A percentile compares a stretch with the other conserved stretches of the same genome.
Conservation (phyloP, 2,329 filamentous ascomycete genomes). For the Diaporthe sp. region DNA sequence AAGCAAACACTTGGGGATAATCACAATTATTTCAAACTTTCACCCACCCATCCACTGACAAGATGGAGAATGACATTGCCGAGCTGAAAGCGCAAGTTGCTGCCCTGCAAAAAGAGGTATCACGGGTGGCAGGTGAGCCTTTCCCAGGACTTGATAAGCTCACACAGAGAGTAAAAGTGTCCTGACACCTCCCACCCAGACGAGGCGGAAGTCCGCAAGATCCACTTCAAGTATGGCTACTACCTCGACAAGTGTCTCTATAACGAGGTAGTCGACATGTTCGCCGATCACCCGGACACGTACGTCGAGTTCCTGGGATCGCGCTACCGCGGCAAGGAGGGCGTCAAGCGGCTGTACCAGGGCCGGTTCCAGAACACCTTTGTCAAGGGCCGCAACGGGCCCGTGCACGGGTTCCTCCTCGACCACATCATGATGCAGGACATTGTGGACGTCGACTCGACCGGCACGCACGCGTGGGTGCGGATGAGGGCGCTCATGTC, state of each 20-base stretch:
- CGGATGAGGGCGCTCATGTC: slow-evolving; percentile 70
- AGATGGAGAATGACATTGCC: slow-evolving; percentile 53
- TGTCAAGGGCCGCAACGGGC: slow-evolving; percentile 68
- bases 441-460: slow-evolving; percentile 64
- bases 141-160: too few relatives aligned
- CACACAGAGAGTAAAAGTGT: not conserved
- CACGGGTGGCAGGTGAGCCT: slow-evolving; percentile 49
- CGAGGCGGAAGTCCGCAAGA: slow-evolving; percentile 67
- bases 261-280: slow-evolving; percentile 66
- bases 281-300: slow-evolving; percentile 65
- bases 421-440: slow-evolving; percentile 72
- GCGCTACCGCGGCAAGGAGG: slow-evolving; percentile 65
- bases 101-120: slow-evolving; percentile 52
- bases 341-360: slow-evolving; percentile 66
- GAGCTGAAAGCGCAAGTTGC: slow-evolving; percentile 55
- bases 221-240: slow-evolving; percentile 71
- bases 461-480: slow-evolving; percentile 62
- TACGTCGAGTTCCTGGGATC: slow-evolving; percentile 70
- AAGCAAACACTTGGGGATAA: not conserved
- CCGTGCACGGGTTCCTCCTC: slow-evolving; percentile 68
- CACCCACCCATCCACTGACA: slow-evolving; percentile 26
- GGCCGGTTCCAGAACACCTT: slow-evolving; percentile 65
- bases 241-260: slow-evolving; percentile 73
- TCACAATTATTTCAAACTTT: not conserved
- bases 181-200: slow-evolving; percentile 51